phyloP scores from a whole-genome alignment of 768 basidiomycete genomes.

The Pilatotrama ljubarskyi region DNA sequence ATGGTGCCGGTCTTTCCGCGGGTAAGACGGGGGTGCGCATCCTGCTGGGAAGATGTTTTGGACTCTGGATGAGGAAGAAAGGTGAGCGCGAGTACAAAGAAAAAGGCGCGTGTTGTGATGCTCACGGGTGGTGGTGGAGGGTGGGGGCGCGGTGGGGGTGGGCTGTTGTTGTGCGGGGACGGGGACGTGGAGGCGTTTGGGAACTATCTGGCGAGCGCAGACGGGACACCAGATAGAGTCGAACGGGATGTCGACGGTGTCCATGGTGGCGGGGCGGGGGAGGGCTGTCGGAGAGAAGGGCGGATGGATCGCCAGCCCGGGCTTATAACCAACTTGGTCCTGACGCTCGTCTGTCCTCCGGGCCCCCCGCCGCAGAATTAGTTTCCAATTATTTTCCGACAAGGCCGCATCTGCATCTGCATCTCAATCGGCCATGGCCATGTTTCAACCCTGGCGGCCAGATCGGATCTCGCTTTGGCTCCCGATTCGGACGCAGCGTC shows the following conservation, averaged over 20 bases:
- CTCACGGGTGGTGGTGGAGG: conserved; percentile 44
- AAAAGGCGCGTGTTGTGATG: conserved; percentile 12
- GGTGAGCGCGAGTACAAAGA: conserved; percentile 16
- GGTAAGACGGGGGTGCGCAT: conserved; percentile 27
- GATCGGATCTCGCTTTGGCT: conserved; percentile 1
- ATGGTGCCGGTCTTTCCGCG: conserved; percentile 38
- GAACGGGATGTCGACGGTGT: conserved; percentile 34
- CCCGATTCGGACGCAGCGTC: conserved; percentile 18
- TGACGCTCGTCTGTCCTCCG: neutral
- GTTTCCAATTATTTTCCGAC: conserved; percentile 10
- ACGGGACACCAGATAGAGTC: conserved; percentile 81
- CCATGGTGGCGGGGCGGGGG: conserved; percentile 27
- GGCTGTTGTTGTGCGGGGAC: conserved; percentile 32
- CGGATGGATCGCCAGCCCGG: conserved; percentile 17
- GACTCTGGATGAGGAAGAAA: conserved; percentile 17
- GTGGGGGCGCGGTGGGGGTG: conserved; percentile 35
- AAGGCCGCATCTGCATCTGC: conserved; percentile 5
- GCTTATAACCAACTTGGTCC: conserved; percentile 20
- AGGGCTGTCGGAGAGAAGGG: conserved; percentile 20
- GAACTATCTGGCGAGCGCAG: conserved; percentile 76
- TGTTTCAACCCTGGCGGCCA: conserved; percentile 10
- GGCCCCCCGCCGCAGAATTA: conserved; percentile 1
- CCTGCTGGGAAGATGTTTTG: conserved; percentile 30
- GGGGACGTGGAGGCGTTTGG: conserved; percentile 65
- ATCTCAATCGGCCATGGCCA: conserved; percentile 2